Conservation (phyloP, 441 rosid genomes). For the Isatis lusitanica region DNA sequence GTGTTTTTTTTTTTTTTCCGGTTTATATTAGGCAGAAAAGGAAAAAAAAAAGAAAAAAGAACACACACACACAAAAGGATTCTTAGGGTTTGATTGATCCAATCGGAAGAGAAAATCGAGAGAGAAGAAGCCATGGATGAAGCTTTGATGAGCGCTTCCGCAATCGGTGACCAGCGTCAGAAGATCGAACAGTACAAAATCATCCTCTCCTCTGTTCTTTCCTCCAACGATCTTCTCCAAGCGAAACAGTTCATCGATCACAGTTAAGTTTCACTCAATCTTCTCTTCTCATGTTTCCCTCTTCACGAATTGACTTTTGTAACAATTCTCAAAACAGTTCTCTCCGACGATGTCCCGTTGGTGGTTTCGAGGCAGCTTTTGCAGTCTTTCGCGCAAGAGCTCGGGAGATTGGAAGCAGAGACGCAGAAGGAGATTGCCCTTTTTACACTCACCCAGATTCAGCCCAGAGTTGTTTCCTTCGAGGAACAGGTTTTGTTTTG, state of each 20-base stretch:
- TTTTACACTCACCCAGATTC: constrained; percentile 87
- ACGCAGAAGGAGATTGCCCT: constrained; percentile 92
- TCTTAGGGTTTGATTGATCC: constrained; percentile 36
- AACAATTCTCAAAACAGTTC: constrained; percentile 46
- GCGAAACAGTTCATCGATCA: constrained; percentile 91
- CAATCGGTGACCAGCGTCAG: constrained; percentile 91
- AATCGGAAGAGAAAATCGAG: constrained; percentile 16
- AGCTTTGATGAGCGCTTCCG: constrained; percentile 74
- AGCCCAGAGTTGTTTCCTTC: constrained; percentile 96
- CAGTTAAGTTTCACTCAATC: constrained; percentile 37
- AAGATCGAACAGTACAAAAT: constrained; percentile 97
- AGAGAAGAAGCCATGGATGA: constrained; percentile 58
- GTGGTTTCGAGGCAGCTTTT: constrained; percentile 96
- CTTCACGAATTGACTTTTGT: not conserved
- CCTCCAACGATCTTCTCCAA: constrained; percentile 74
- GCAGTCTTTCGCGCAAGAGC: constrained; percentile 85
- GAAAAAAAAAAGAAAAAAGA: not conserved
- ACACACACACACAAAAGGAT: not conserved
- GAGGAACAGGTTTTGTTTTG: constrained; percentile 82
- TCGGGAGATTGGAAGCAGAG: constrained; percentile 77
- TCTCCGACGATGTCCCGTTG: constrained; percentile 93
- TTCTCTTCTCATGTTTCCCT: not conserved
- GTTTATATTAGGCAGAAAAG: not conserved
- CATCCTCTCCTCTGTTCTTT: constrained; percentile 77
- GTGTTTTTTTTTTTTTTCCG: not conserved